Evolutionary conservation across 768 basidiomycete genomes (phyloP), one percentile per base, ranked within the genome.

Genomic region (Boletus vinaceobasis): DNA sequence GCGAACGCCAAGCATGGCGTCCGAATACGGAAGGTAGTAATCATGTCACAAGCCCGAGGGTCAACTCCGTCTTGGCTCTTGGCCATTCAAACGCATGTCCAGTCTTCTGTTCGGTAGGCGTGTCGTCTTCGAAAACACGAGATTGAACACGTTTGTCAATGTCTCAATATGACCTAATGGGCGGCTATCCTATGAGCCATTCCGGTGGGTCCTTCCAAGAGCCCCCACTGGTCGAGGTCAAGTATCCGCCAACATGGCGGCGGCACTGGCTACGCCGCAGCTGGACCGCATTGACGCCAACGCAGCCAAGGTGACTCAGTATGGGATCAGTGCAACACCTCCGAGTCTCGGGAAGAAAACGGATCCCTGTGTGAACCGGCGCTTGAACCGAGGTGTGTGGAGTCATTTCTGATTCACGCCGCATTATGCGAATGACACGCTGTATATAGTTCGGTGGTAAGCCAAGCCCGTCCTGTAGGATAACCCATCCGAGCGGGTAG

Each of bases 11-110:
- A 23, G 21, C 21, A 26, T 43, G 31, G 50, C 11, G 27, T 47
- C 58, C 53, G 3, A 27, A 56, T 55, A 29, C 14, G 55, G 53
- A 52, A 60, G 62, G 62, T 60, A 60, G 58, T 63, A 46, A 49
- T 27, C 17, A 7, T 15, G 4, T 32, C 23, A 10, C 29, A 50
- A 47, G 38, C 23, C 8, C 39, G 21, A 46, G 31, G 10, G 45
- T 46, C 8, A 21, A 6, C 35, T 46, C 19, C 47, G 50, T 44
- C 56, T 60, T 55, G 53, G 46, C 60, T 55, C 60, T 65, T 60
- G 63, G 56, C 53, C 31, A 21, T 49, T 45, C 36, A 23, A 11
- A 57, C 45, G 36, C 52, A 35, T 43, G 21, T 23, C 3, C 26
- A 8, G 9, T 27, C 48, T 17, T 21, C 33, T 29, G 15, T 43